A percentile compares a stretch with the other conserved stretches of the same genome.
Conservation (phyloP, 306 rosid species). For the Lathyrus sativus region DNA sequence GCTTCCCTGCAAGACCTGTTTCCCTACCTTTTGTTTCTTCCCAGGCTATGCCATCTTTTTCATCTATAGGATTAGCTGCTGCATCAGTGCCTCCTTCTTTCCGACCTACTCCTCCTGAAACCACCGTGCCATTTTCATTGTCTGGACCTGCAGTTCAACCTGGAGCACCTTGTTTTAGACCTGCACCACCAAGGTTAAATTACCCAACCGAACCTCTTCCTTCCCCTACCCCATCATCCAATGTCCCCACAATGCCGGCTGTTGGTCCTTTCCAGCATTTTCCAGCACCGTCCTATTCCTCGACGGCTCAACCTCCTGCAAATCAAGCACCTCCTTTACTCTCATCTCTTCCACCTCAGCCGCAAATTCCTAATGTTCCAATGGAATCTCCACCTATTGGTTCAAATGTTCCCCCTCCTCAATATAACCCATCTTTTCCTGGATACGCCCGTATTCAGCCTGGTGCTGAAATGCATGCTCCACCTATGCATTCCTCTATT, state of each 20-base stretch:
- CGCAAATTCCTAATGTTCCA: slow-evolving; percentile 60
- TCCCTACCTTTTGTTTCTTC: slow-evolving; percentile 60
- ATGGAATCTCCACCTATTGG: slow-evolving; percentile 63
- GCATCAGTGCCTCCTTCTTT: slow-evolving; percentile 62
- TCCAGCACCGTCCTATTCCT: slow-evolving; percentile 57
- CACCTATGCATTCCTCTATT: slow-evolving; percentile 59
- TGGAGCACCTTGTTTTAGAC: slow-evolving; percentile 61
- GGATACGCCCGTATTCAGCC: slow-evolving; percentile 67
- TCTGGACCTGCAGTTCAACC: slow-evolving; percentile 54
- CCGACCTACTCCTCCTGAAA: slow-evolving; percentile 57
- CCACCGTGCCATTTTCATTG: slow-evolving; percentile 51
- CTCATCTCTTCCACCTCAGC: slow-evolving; percentile 29
- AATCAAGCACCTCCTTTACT: too few species aligned
- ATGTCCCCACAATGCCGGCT: slow-evolving; percentile 44
- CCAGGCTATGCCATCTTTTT: slow-evolving; percentile 63
- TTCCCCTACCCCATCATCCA: slow-evolving; percentile 56
- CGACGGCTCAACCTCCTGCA: slow-evolving; percentile 50
- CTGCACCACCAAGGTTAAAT: slow-evolving; percentile 63
- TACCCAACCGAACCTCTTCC: slow-evolving; percentile 74
- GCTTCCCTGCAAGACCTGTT: slow-evolving; percentile 69
- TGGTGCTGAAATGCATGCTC: slow-evolving; percentile 57
- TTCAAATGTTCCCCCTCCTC: slow-evolving; percentile 46
- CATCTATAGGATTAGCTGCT: slow-evolving; percentile 67
- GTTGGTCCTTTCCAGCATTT: slow-evolving; percentile 60
- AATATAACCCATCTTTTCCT: slow-evolving; percentile 64